Evolutionary conservation across 2,329 filamentous ascomycete species (phyloP), one percentile per base, ranked within the genome.

Genomic region (Onygenales sp.): DNA sequence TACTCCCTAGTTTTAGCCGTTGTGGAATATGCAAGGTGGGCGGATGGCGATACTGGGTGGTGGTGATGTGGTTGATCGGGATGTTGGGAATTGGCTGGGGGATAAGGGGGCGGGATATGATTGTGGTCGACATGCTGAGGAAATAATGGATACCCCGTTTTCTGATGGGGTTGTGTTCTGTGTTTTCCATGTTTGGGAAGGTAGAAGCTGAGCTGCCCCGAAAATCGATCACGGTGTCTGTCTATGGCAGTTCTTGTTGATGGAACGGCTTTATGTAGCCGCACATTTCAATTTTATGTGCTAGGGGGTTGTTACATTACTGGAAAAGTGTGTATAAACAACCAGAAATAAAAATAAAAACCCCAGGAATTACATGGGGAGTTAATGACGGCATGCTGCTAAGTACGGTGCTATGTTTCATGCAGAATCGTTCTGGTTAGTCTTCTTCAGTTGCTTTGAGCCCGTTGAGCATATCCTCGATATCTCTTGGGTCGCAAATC

Each of bases 401-500:
- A 27, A 27, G 21, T 27, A 27, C 1, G 21, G 21, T 27, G 21
- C 21, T 27, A 27, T 27, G 4, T 5, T 5, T 27, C 17, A 27
- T 27, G 21, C 21, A 27, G 21, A 27, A 27, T 5, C 4, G 3
- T 27, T 27, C 21, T 27, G 21, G 21, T 27, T 27, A 27, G 21
- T 61, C 58, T 14, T 50, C 58, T 52, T 77, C 83, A 8, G 84
- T 88, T 65, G 85, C 79, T 59, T 88, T 82, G 45, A 89, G 65
- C 2, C 78, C 83, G 56, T 71, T 76, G 40, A 88, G 66, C 44
- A 85, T 80, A 57, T 86, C 82, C 57, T 90, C 85, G 46, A 89
- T 80, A 67, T 88, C 86, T 52, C 77, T 79, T 7, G 91, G 89
- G 65, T 90, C 85, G 8, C 84, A 91, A 52, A 96, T 87, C 3